These are phyloP conservation scores for Claviceps arundinis DNA, from an alignment of 2,329 filamentous ascomycete genomes.

Conservation along the genomic window DNA sequence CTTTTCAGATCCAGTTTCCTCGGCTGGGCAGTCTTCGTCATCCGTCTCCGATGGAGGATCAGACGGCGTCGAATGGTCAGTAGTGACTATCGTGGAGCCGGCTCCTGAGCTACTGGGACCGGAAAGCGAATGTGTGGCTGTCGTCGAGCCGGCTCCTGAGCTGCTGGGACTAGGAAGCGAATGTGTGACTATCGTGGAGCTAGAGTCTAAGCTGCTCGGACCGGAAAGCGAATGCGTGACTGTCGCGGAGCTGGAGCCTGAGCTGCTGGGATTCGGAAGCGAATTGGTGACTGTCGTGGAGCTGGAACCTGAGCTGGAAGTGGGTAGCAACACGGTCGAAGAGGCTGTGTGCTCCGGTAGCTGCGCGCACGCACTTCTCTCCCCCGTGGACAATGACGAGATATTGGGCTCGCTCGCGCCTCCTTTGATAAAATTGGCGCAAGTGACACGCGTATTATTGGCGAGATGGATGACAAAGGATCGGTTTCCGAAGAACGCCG, in stretches of 20 bases:
- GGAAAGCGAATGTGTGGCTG: not conserved
- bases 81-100: not conserved
- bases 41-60: not conserved
- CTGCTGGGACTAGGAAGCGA: not conserved
- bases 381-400: not conserved
- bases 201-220: too few relatives aligned
- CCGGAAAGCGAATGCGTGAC: not conserved
- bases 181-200: not conserved
- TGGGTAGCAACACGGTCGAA: not conserved
- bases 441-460: conserved; percentile 51
- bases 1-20: not conserved
- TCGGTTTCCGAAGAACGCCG: conserved; percentile 51
- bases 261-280: too few relatives aligned
- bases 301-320: not conserved
- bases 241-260: not conserved
- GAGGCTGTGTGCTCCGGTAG: not conserved
- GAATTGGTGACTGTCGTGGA: not conserved
- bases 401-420: not conserved
- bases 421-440: conserved; percentile 41
- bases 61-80: not conserved
- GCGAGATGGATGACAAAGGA: conserved; percentile 51
- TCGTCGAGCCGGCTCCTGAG: not conserved
- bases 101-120: too few relatives aligned
- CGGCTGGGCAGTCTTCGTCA: not conserved
- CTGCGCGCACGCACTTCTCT: not conserved